phyloP scores from a whole-genome alignment of 2,329 filamentous ascomycete species.

The Penicillium nordicum region DNA sequence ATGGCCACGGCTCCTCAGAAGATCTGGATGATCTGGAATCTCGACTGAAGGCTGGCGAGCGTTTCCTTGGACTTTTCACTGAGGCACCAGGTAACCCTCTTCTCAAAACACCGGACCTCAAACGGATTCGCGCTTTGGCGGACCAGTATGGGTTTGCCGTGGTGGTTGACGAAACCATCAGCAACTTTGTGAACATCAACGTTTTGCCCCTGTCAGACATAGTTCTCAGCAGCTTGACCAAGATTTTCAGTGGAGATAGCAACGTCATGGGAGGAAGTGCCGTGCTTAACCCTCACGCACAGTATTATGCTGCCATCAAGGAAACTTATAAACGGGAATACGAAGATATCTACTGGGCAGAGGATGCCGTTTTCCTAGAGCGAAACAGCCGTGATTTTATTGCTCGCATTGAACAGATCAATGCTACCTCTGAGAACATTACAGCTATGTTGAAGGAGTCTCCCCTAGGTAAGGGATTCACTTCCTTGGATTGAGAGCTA shows the following conservation, averaged over 20 bases:
- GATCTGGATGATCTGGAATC: conserved; percentile 82
- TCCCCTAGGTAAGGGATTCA: conserved; percentile 43
- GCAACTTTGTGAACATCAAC: conserved; percentile 93
- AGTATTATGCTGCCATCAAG: conserved; percentile 69
- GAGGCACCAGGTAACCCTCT: conserved; percentile 95
- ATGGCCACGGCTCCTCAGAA: conserved; percentile 70
- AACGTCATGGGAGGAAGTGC: conserved; percentile 93
- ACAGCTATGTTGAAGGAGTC: conserved; percentile 66
- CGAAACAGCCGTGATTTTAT: conserved; percentile 92
- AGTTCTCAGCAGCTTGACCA: conserved; percentile 91
- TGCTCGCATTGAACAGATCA: conserved; percentile 76
- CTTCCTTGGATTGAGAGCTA: not conserved
- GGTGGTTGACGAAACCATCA: conserved; percentile 93
- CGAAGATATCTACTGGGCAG: conserved; percentile 90
- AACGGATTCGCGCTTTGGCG: conserved; percentile 74
- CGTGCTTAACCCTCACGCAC: conserved; percentile 64
- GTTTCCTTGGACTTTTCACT: conserved; percentile 80
- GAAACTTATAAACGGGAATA: conserved; percentile 61
- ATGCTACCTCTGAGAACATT: conserved; percentile 78
- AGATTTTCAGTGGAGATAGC: conserved; percentile 94
- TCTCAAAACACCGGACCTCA: conserved; percentile 76
- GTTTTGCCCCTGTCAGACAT: conserved; percentile 86
- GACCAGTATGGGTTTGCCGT: conserved; percentile 83
- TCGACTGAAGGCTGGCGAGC: conserved; percentile 67
- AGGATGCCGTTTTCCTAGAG: conserved; percentile 93